Base-by-base conservation (phyloP, 352 stramenopile genomes). In the Phytopythium sindhum region DNA sequence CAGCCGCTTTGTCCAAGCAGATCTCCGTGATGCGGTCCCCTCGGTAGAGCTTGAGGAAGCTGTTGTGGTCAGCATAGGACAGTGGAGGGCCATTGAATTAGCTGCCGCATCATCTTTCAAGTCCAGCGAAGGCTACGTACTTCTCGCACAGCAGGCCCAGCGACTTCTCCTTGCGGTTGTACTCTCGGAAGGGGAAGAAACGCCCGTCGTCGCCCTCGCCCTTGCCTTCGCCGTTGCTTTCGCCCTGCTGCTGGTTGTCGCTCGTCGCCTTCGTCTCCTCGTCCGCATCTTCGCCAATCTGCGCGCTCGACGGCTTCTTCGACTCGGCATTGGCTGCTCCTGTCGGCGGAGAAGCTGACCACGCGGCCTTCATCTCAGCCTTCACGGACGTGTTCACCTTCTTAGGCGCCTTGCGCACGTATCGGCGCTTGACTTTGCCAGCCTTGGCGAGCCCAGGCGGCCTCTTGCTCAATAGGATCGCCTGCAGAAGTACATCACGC, bases 91-190 rank as follows among this genome's bases (percentile, higher is more conserved):
- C 12, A 24, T 12, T 33, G 2, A 12, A 24, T 53, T 35, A 35
- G 47, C 6, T 4, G 23, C 23, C 8, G 45, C 45, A 10, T 31
- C n/a, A 9, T 31, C 11, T 29, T 24, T 29, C 10, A 11, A 29
- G 6, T 3, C 11, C 42, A 23, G 11, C 1, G 17, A 6, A 57
- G 19, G 29, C 28, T 21, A 81, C 80, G 63, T 70, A 95, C 86
- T 95, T 95, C 76, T 93, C 86, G 66, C 84, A 93, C 7, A 95
- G 72, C 57, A 95, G 58, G 2, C 86, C 86, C 6, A 95, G 79
- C 5, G 86, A 95, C 47, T 95, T 95, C 37, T 95, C 83, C 69
- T 95, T 95, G 53, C 86, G 83, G 62, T 89, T 95, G 77, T 95
- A 95, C 70, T 93, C 84, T 64, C 84, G 77, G 62, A 89, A 93